Evolutionary conservation across 2,329 filamentous ascomycete species (phyloP).

Genomic region (Pyricularia sp.): DNA sequence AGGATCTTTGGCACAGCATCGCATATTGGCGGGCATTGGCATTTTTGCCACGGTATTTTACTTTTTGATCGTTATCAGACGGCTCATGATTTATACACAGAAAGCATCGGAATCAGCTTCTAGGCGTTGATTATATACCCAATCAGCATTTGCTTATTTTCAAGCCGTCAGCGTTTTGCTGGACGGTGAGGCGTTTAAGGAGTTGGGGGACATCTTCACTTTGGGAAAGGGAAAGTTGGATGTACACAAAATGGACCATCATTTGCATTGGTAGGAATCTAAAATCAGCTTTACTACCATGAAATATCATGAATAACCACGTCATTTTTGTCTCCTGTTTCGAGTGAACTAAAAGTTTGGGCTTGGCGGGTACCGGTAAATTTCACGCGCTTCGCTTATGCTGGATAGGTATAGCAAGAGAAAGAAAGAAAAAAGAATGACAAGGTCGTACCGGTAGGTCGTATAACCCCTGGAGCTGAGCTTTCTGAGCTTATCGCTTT

Average conservation of each 20-base stretch:
- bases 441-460: neutral
- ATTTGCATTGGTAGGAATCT: neutral
- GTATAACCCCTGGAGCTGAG: neutral
- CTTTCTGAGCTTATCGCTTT: neutral
- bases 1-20: neutral
- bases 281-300: neutral
- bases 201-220: neutral
- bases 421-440: neutral
- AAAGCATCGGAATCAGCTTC: neutral
- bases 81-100: neutral
- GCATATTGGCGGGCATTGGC: neutral
- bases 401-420: too few species aligned
- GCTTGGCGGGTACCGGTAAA: too few species aligned
- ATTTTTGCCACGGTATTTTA: neutral
- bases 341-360: too few species aligned
- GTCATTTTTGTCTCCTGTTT: neutral
- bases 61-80: neutral
- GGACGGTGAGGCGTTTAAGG: neutral
- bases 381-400: neutral
- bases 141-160: neutral
- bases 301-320: neutral
- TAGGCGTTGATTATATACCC: slow-evolving; percentile 1
- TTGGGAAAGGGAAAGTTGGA: neutral
- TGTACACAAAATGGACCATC: neutral
- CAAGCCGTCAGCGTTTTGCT: neutral